phyloP scores from a whole-genome alignment of 1,139 yeast species.

The Yamadazyma mexicana region DNA sequence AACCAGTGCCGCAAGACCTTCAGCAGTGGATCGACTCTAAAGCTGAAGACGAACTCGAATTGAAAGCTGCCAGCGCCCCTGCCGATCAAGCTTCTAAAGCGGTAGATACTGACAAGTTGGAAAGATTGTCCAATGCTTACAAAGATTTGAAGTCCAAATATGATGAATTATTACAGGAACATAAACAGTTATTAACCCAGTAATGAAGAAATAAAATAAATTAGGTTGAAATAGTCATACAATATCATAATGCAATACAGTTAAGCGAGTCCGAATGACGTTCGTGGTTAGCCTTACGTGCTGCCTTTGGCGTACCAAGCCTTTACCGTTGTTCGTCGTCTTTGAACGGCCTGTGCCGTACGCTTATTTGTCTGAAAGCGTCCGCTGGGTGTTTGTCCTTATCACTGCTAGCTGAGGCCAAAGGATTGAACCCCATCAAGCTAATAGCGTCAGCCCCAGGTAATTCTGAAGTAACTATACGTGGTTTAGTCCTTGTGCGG shows the following conservation, averaged over 20 bases:
- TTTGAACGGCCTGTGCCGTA: not conserved
- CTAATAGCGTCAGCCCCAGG: conserved; percentile 25
- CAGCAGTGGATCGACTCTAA: conserved; percentile 47
- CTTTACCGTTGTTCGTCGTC: not conserved
- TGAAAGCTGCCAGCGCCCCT: conserved; percentile 37
- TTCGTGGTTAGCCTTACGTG: too few relatives aligned
- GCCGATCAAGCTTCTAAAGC: conserved; percentile 7
- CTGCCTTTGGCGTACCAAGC: too few relatives aligned
- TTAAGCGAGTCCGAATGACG: too few relatives aligned
- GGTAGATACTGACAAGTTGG: conserved; percentile 32
- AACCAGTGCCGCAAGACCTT: conserved; percentile 15
- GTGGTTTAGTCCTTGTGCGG: conserved; percentile 22
- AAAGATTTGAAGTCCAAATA: conserved; percentile 58
- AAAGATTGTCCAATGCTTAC: conserved; percentile 56
- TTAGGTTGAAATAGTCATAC: conserved; percentile 17
- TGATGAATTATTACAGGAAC: conserved; percentile 58
- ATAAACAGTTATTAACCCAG: conserved; percentile 35
- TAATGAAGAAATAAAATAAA: conserved; percentile 31
- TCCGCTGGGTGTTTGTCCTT: not conserved
- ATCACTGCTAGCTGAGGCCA: conserved; percentile 21
- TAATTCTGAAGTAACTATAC: conserved; percentile 13
- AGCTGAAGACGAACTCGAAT: conserved; percentile 51
- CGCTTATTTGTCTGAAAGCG: not conserved
- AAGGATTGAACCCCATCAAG: conserved; percentile 67
- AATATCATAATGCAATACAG: not conserved